A percentile compares a stretch with the other conserved stretches of the same genome.
These are phyloP conservation scores for Stipa capillata DNA, from an alignment of 176 grass and related monocot species.

Conservation along the genomic window DNA sequence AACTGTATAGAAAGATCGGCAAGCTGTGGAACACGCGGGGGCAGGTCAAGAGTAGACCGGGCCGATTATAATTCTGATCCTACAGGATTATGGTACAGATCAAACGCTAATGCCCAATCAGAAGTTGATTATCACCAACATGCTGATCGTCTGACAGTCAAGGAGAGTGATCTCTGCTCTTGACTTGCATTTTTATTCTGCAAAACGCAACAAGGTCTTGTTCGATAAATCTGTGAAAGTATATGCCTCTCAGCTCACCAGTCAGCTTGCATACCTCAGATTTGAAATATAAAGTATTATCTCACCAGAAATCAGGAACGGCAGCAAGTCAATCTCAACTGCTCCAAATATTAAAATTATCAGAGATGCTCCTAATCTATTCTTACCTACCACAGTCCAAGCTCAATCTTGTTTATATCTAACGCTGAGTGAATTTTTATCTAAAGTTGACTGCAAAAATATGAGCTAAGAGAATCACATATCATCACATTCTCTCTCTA, in stretches of 20 bases:
- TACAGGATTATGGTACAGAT: neutral
- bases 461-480: no score
- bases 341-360: neutral
- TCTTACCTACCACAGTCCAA: neutral
- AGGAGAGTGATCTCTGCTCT: constrained; percentile 15
- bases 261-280: neutral
- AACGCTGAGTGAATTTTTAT: no score
- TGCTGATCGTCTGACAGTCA: neutral
- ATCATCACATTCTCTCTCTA: no score
- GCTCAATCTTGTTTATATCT: no score
- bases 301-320: neutral
- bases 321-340: neutral
- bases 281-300: neutral
- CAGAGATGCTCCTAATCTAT: neutral
- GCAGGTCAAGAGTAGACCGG: constrained; percentile 6
- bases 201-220: neutral
- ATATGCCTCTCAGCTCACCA: neutral
- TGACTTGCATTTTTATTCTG: neutral
- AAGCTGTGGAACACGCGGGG: neutral
- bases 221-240: neutral
- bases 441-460: no score
- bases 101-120: neutral
- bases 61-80: neutral
- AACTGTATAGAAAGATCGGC: neutral
- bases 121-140: neutral